These are phyloP conservation scores for Aureobasidium namibiae DNA, from an alignment of 2,329 filamentous ascomycete species.

Conservation along the genomic window DNA sequence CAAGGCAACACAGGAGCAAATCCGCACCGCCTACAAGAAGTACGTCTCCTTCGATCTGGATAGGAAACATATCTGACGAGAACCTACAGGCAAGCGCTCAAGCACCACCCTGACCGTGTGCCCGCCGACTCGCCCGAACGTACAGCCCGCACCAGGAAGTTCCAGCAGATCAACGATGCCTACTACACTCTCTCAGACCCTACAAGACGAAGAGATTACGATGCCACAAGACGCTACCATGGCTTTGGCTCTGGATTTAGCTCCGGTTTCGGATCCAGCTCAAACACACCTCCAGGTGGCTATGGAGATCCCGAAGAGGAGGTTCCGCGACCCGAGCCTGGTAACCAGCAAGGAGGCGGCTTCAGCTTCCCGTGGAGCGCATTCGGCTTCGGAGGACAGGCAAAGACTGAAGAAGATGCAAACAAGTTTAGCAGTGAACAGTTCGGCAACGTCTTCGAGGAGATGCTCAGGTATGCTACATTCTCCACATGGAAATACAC, in stretches of 20 bases:
- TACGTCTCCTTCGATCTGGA: constrained; percentile 8
- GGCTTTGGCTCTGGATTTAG: constrained; percentile 29
- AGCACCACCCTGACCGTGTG: constrained; percentile 89
- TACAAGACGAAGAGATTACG: constrained; percentile 72
- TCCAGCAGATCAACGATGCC: constrained; percentile 87
- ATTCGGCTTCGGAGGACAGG: constrained; percentile 50
- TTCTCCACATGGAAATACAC: neutral
- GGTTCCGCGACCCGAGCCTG: constrained; percentile 29
- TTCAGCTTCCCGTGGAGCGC: constrained; percentile 59
- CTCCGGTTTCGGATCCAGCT: constrained; percentile 23
- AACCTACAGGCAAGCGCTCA: constrained; percentile 63
- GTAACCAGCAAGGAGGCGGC: constrained; percentile 18
- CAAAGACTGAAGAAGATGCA: constrained; percentile 36
- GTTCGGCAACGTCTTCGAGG: constrained; percentile 62
- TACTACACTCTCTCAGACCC: constrained; percentile 86
- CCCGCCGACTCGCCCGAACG: constrained; percentile 77
- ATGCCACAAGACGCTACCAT: constrained; percentile 58
- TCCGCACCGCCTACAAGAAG: constrained; percentile 93
- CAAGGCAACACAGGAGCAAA: constrained; percentile 69
- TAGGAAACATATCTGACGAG: constrained; percentile 56
- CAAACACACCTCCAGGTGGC: constrained; percentile 33
- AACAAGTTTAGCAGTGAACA: constrained; percentile 59
- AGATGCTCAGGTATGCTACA: constrained; percentile 37
- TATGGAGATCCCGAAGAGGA: constrained; percentile 42
- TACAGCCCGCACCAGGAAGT: constrained; percentile 69